phyloP scores from a whole-genome alignment of 225 moss, liverwort and hornwort species.

The Polytrichum formosum region DNA sequence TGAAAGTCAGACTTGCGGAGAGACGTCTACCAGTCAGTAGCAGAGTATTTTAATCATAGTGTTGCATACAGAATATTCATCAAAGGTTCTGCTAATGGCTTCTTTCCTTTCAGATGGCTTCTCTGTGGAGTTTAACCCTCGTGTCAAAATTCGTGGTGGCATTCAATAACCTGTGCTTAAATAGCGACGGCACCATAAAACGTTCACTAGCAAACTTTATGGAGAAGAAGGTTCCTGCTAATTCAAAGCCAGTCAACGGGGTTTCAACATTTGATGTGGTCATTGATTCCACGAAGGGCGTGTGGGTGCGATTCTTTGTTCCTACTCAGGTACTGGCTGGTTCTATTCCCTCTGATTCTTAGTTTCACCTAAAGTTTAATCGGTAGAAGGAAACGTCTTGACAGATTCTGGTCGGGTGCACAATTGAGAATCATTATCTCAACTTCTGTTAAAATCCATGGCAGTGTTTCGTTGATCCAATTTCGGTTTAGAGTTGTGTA shows the following conservation, averaged over 20 bases:
- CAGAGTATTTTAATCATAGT: no score
- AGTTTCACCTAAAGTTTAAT: background rate
- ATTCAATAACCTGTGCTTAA: slow-evolving; percentile 28
- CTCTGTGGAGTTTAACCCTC: slow-evolving; percentile 38
- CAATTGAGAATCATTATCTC: no score
- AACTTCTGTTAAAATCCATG: no score
- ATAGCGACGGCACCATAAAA: slow-evolving; percentile 42
- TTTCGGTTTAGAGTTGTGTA: no score
- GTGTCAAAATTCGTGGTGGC: slow-evolving; percentile 36
- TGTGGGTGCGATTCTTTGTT: slow-evolving; percentile 73
- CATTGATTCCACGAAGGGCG: slow-evolving; percentile 44
- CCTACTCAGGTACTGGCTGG: slow-evolving; percentile 32
- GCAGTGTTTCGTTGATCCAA: no score
- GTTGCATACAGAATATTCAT: no score
- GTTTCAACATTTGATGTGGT: slow-evolving; percentile 65
- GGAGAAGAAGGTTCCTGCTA: slow-evolving; percentile 36
- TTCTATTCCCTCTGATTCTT: background rate
- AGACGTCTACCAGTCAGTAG: no score
- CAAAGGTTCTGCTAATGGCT: no score
- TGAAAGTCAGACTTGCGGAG: no score
- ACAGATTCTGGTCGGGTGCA: no score
- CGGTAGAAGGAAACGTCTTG: background rate
- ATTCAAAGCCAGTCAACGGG: slow-evolving; percentile 47
- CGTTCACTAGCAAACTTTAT: slow-evolving; percentile 32
- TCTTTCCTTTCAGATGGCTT: slow-evolving; percentile 28